A percentile compares a stretch with the other conserved stretches of the same genome.
Evolutionary conservation across 2,329 filamentous ascomycete species (phyloP).

Genomic region (Alternaria arbusti): DNA sequence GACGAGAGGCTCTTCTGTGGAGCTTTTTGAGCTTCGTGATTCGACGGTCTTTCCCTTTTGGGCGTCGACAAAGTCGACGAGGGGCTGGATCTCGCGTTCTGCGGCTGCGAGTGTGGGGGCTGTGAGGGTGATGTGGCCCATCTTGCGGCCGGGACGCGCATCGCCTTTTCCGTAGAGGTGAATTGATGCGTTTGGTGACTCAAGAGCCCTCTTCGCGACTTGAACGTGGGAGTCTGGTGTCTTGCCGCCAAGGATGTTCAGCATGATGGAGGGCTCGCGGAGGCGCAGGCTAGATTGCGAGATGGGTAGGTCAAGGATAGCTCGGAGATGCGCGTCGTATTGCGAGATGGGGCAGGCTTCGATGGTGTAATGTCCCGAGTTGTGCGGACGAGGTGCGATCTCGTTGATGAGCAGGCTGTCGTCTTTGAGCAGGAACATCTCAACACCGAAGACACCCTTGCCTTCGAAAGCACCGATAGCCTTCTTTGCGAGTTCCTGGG

Average conservation of each 20-base stretch:
- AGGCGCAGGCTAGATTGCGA: slow-evolving; percentile 60
- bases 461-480: slow-evolving; percentile 83
- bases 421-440: slow-evolving; percentile 87
- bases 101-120: slow-evolving; percentile 71
- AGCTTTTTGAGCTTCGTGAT: slow-evolving; percentile 14
- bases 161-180: slow-evolving; percentile 91
- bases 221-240: slow-evolving; percentile 67
- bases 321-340: slow-evolving; percentile 86
- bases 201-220: slow-evolving; percentile 63
- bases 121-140: slow-evolving; percentile 89
- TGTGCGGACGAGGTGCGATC: slow-evolving; percentile 83
- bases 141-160: slow-evolving; percentile 87
- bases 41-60: slow-evolving; percentile 54
- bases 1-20: slow-evolving; percentile 61
- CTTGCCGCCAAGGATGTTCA: slow-evolving; percentile 56
- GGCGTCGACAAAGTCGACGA: slow-evolving; percentile 69
- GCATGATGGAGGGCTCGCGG: slow-evolving; percentile 72
- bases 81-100: slow-evolving; percentile 70
- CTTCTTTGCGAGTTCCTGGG: slow-evolving; percentile 77
- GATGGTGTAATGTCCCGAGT: slow-evolving; percentile 94
- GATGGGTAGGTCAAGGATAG: slow-evolving; percentile 75
- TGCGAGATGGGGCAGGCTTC: slow-evolving; percentile 90
- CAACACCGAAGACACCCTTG: slow-evolving; percentile 92
- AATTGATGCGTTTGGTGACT: slow-evolving; percentile 66
- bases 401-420: slow-evolving; percentile 80